Evolutionary conservation across 2,329 filamentous ascomycete species (phyloP).

Genomic region (Ophiosphaerella herpotricha): DNA sequence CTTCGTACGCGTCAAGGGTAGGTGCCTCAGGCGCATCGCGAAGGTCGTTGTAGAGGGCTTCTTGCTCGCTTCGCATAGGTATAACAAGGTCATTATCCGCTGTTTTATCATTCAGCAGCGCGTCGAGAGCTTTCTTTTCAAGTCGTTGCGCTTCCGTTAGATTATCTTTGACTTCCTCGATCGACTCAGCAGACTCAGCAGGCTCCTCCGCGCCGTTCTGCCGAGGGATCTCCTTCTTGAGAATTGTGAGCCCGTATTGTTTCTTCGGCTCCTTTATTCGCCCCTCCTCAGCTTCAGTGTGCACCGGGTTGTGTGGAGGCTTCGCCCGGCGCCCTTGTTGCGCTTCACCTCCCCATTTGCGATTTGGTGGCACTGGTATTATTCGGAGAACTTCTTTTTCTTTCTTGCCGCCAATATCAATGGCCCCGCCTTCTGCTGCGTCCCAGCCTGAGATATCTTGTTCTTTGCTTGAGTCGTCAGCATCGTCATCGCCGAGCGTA

Average conservation of each 20-base stretch:
- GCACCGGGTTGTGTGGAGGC: conserved; percentile 58
- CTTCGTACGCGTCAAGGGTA: conserved; percentile 81
- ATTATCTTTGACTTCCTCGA: conserved; percentile 37
- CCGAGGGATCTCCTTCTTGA: conserved; percentile 35
- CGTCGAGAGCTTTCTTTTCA: conserved; percentile 61
- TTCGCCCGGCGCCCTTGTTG: conserved; percentile 60
- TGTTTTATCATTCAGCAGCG: conserved; percentile 48
- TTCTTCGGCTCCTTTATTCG: conserved; percentile 47
- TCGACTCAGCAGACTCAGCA: conserved; percentile 17
- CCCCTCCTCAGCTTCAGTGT: conserved; percentile 43
- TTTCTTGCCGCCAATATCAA: conserved; percentile 43
- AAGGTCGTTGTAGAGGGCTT: conserved; percentile 73
- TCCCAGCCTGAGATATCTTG: conserved; percentile 61
- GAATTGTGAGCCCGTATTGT: conserved; percentile 60
- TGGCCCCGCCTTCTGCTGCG: conserved; percentile 54
- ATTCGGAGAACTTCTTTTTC: conserved; percentile 55
- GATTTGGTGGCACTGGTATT: conserved; percentile 63
- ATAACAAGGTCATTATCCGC: conserved; percentile 45
- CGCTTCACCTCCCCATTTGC: conserved; percentile 64
- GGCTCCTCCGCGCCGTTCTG: conserved; percentile 9
- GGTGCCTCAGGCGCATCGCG: conserved; percentile 73
- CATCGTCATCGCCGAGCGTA: conserved; percentile 38
- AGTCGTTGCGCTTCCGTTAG: conserved; percentile 37
- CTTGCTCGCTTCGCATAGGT: conserved; percentile 58
- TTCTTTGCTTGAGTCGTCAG: conserved; percentile 28